Percentiles rank a stretch among this genome's conserved stretches.
These are phyloP conservation scores for Leptodermis oblonga DNA, from an alignment of 257 asterid species.

Conservation along the genomic window DNA sequence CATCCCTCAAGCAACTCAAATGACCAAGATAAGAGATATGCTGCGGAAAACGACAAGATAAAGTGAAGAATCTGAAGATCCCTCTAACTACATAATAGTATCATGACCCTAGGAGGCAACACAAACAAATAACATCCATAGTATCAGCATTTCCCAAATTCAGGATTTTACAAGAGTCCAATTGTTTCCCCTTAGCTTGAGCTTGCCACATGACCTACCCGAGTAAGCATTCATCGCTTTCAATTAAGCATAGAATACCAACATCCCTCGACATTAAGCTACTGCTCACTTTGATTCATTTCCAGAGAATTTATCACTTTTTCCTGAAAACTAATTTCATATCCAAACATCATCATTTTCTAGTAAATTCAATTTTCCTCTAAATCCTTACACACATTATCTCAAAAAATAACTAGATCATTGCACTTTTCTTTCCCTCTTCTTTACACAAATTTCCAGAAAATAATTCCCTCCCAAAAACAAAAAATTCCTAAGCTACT, in stretches of 20 bases:
- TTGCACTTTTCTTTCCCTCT: too few species aligned
- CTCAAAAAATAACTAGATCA: too few species aligned
- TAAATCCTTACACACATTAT: not conserved
- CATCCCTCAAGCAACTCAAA: slow-evolving; percentile 40
- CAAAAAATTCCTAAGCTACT: too few species aligned
- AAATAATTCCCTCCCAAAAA: too few species aligned
- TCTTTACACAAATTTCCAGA: too few species aligned
- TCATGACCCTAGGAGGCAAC: not conserved
- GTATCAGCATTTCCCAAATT: not conserved
- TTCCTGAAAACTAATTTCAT: not conserved
- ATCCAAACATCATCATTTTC: not conserved
- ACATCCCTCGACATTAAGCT: not conserved
- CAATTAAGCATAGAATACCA: not conserved
- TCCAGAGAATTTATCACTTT: not conserved
- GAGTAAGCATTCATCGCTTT: not conserved
- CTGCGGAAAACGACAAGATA: slow-evolving; percentile 27
- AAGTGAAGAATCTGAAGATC: slow-evolving; percentile 16
- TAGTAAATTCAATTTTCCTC: too few species aligned
- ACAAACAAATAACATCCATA: not conserved
- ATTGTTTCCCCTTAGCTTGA: not conserved
- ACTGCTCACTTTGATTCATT: too few species aligned
- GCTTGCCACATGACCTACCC: not conserved
- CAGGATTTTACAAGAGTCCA: not conserved
- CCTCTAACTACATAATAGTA: not conserved
- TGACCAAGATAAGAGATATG: slow-evolving; percentile 39